These are phyloP conservation scores for Fraxinus xanthoxyloides DNA, from an alignment of 305 asterid genomes.

Conservation along the genomic window DNA sequence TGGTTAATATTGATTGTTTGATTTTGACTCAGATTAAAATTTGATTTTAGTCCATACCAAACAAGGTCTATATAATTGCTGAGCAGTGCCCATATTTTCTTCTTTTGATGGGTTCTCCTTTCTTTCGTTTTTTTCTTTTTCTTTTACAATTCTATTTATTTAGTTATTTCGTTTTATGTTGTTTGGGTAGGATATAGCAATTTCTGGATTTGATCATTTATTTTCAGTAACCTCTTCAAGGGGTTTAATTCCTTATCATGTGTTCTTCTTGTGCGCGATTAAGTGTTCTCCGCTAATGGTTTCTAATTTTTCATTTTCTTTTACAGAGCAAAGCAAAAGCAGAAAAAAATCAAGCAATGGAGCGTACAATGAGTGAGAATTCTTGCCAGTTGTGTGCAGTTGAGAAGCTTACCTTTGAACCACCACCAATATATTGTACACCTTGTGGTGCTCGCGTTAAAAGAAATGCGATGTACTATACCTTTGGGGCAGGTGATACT, in stretches of 20 bases:
- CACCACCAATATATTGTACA: constrained; percentile 86
- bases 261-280: constrained; percentile 15
- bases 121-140: background rate
- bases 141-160: background rate
- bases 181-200: constrained; percentile 1
- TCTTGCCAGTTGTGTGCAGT: constrained; percentile 98
- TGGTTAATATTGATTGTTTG: too few species aligned
- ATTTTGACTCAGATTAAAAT: too few species aligned
- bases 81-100: background rate
- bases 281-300: constrained; percentile 14
- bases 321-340: constrained; percentile 92
- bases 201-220: constrained; percentile 9
- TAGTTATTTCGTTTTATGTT: background rate
- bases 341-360: constrained; percentile 93
- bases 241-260: constrained; percentile 17
- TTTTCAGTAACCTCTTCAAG: constrained; percentile 11
- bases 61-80: background rate
- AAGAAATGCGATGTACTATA: constrained; percentile 91
- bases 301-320: constrained; percentile 18
- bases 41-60: too few species aligned
- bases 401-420: constrained; percentile 91
- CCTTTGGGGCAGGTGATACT: constrained; percentile 83
- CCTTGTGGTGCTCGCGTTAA: constrained; percentile 94
- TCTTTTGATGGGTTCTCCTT: background rate
- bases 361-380: constrained; percentile 86